Conservation (phyloP, 352 stramenopile genomes). For the Phytophthora chlamydospora region DNA sequence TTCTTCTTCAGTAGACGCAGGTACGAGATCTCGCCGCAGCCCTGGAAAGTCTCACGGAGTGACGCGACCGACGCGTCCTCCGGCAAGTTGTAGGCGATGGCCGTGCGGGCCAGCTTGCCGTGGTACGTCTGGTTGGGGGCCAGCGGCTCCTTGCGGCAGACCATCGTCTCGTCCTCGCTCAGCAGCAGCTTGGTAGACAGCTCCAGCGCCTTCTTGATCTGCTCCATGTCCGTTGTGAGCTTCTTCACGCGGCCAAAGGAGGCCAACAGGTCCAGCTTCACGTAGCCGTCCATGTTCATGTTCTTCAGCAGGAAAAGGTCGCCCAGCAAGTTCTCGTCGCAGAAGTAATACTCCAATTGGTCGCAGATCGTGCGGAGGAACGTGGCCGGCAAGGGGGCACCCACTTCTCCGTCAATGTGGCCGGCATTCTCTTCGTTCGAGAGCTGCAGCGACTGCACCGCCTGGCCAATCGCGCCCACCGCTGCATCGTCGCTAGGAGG, state of each 20-base stretch:
- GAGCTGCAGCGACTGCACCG: constrained; percentile 63
- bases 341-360: constrained; percentile 91
- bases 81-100: constrained; percentile 88
- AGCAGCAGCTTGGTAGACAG: constrained; percentile 86
- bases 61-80: constrained; percentile 87
- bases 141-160: constrained; percentile 87
- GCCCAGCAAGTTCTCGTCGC: constrained; percentile 86
- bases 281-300: constrained; percentile 90
- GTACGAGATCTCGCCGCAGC: constrained; percentile 86
- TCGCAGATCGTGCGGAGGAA: constrained; percentile 89
- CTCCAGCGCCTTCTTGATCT: constrained; percentile 84
- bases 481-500: constrained; percentile 43
- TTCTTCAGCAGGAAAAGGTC: constrained; percentile 90
- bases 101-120: constrained; percentile 82
- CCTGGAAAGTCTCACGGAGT: constrained; percentile 84
- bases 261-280: constrained; percentile 85
- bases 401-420: constrained; percentile 22
- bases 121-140: constrained; percentile 85
- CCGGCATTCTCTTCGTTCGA: constrained; percentile 44
- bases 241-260: constrained; percentile 89
- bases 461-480: constrained; percentile 68
- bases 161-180: constrained; percentile 83
- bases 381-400: constrained; percentile 67
- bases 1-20: constrained; percentile 91
- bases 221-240: constrained; percentile 82